A percentile compares a stretch with the other conserved stretches of the same genome.
Evolutionary conservation across 148 eudicot genomes (phyloP).

Genomic region (Camellia sinensis): DNA sequence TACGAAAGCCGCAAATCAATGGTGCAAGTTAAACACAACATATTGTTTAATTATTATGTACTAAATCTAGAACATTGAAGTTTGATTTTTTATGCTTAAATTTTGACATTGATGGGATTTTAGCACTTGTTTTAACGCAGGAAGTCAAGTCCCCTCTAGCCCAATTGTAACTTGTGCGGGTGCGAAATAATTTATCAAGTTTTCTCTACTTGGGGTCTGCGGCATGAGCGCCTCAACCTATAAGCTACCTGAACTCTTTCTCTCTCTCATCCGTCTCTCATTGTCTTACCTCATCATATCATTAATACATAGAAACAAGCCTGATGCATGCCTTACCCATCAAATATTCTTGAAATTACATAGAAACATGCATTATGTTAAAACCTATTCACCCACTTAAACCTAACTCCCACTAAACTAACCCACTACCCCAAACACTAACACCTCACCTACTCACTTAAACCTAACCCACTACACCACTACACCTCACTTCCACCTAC

Average conservation of each 20-base stretch:
- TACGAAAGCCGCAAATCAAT: too few relatives aligned
- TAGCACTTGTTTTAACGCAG: slow-evolving; percentile 7
- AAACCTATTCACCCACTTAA: too few relatives aligned
- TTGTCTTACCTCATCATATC: too few relatives aligned
- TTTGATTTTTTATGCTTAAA: background rate
- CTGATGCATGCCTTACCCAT: background rate
- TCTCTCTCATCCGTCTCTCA: background rate
- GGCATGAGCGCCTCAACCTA: background rate
- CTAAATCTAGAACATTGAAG: too few relatives aligned
- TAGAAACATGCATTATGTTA: too few relatives aligned
- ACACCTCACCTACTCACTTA: too few relatives aligned
- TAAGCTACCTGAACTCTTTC: background rate
- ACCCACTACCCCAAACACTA: too few relatives aligned
- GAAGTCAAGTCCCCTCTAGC: slow-evolving; percentile 2
- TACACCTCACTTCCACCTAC: too few relatives aligned
- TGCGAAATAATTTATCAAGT: background rate
- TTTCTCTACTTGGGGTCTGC: background rate
- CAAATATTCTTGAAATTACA: too few relatives aligned
- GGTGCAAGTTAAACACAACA: background rate
- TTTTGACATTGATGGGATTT: background rate
- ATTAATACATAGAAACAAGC: too few relatives aligned
- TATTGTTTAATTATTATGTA: background rate
- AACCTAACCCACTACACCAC: too few relatives aligned
- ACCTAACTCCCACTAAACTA: too few relatives aligned
- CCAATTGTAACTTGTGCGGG: background rate